Conservation (phyloP, 768 basidiomycete genomes). For the Rhodotorula paludigena region DNA sequence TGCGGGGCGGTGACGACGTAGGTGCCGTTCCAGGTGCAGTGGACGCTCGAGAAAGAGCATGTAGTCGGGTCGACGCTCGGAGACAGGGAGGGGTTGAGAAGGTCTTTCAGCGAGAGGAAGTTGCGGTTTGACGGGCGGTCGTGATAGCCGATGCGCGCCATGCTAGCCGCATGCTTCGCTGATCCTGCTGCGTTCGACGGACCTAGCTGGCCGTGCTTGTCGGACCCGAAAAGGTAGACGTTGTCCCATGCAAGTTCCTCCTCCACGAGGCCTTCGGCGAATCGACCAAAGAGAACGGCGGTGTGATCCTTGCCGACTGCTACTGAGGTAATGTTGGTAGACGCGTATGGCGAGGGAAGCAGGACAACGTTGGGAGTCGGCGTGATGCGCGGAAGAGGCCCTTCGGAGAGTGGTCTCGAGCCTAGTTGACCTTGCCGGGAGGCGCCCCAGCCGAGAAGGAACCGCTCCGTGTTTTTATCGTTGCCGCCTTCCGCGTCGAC, state of each 20-base stretch:
- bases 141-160: too few species aligned
- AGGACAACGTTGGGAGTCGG: neutral
- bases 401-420: neutral
- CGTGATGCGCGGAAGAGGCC: neutral
- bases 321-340: slow-evolving; percentile 1
- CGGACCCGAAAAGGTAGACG: slow-evolving; percentile 23
- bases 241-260: too few species aligned
- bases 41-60: too few species aligned
- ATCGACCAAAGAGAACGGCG: slow-evolving; percentile 13
- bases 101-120: neutral
- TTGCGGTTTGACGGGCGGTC: neutral
- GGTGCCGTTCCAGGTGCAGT: slow-evolving; percentile 28
- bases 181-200: neutral
- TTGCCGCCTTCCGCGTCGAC: neutral
- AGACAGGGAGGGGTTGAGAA: neutral
- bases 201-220: slow-evolving; percentile 37
- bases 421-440: slow-evolving; percentile 82
- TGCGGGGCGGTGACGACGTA: slow-evolving; percentile 1
- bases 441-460: slow-evolving; percentile 74
- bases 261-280: neutral
- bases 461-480: slow-evolving; percentile 4
- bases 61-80: neutral
- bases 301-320: slow-evolving; percentile 36
- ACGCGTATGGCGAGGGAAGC: neutral
- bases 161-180: neutral